Evolutionary conservation across 805 yeast genomes (phyloP).

Genomic region (Hanseniaspora pseudoguilliermondii): DNA sequence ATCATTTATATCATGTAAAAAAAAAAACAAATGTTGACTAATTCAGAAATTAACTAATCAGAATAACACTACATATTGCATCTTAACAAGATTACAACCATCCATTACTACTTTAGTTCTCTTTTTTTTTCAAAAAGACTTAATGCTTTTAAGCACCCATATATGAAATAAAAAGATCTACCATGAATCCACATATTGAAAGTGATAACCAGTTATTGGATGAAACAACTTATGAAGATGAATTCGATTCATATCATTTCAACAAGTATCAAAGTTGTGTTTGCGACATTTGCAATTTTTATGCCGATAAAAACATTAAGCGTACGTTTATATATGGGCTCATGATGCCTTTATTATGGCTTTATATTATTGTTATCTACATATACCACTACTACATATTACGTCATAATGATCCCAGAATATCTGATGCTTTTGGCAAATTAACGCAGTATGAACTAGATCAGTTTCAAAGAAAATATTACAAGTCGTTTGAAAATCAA

Average conservation of each 20-base stretch:
- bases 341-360: constrained; percentile 2
- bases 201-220: background rate
- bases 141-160: background rate
- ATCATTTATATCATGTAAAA: no score
- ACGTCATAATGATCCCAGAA: background rate
- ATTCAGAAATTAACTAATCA: no score
- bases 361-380: background rate
- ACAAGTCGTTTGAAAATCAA: background rate
- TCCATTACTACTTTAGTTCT: no score
- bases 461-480: background rate
- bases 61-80: no score
- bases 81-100: no score
- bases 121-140: background rate
- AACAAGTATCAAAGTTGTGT: background rate
- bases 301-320: background rate
- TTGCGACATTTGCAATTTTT: background rate
- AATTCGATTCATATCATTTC: background rate
- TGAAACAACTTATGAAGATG: background rate
- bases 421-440: background rate
- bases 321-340: constrained; percentile 1
- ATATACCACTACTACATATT: background rate
- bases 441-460: background rate
- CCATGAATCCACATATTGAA: background rate
- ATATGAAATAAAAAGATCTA: background rate
- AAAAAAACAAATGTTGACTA: no score